These are phyloP conservation scores for Lanmaoa rubissima DNA, from an alignment of 768 basidiomycete species.

Conservation along the genomic window DNA sequence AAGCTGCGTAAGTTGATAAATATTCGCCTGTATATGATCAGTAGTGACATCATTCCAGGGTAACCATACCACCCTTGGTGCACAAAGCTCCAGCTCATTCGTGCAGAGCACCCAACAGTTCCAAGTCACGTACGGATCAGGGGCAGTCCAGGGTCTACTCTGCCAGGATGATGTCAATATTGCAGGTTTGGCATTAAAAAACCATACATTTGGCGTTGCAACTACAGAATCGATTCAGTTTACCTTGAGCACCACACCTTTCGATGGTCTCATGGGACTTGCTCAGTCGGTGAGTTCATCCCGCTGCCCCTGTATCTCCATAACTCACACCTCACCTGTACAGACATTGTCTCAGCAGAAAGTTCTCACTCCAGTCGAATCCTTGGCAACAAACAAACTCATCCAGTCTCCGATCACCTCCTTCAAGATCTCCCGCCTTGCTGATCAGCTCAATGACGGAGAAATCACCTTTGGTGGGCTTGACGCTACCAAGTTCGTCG, in stretches of 20 bases:
- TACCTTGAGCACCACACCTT: slow-evolving; percentile 44
- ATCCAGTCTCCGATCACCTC: slow-evolving; percentile 68
- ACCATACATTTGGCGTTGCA: slow-evolving; percentile 70
- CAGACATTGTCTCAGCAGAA: slow-evolving; percentile 64
- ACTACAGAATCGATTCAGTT: slow-evolving; percentile 61
- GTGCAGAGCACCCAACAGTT: slow-evolving; percentile 49
- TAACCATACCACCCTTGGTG: slow-evolving; percentile 65
- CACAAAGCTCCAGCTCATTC: slow-evolving; percentile 61
- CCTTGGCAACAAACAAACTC: slow-evolving; percentile 55
- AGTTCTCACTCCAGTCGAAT: slow-evolving; percentile 67
- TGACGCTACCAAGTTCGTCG: slow-evolving; percentile 66
- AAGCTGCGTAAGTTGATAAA: slow-evolving; percentile 37
- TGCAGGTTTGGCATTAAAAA: slow-evolving; percentile 55
- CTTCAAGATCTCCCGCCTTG: slow-evolving; percentile 75
- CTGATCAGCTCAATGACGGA: slow-evolving; percentile 65
- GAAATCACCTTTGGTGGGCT: slow-evolving; percentile 81
- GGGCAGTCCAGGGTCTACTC: slow-evolving; percentile 62
- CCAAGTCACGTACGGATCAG: slow-evolving; percentile 67
- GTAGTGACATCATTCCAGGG: slow-evolving; percentile 41
- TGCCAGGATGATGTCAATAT: slow-evolving; percentile 61
- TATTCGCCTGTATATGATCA: not conserved
- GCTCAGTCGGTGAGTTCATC: slow-evolving; percentile 57
- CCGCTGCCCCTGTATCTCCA: slow-evolving; percentile 8
- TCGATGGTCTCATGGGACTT: slow-evolving; percentile 78
- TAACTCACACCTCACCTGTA: not conserved